Conservation (phyloP, 192 early-diverging fungal genomes). For the Backusella tuberculispora region DNA sequence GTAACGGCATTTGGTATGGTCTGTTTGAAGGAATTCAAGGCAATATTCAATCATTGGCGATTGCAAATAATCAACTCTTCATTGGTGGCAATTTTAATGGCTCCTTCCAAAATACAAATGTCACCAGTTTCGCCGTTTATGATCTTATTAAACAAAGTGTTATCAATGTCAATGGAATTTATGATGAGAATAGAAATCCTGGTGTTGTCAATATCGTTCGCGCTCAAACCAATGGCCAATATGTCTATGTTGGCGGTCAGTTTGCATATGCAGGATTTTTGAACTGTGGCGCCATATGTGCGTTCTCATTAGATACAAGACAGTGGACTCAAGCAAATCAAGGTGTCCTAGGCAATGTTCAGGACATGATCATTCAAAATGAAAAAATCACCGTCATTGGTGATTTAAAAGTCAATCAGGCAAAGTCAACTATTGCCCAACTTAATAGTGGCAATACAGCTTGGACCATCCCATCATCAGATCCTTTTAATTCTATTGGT, state of each 20-base stretch:
- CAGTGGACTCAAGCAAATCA: constrained; percentile 37
- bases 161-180: constrained; percentile 32
- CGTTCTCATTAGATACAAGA: constrained; percentile 21
- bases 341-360: constrained; percentile 35
- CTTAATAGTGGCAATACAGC: neutral
- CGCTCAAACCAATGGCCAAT: constrained; percentile 21
- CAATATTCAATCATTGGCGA: constrained; percentile 52
- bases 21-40: constrained; percentile 47
- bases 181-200: constrained; percentile 16
- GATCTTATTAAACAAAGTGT: constrained; percentile 46
- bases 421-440: neutral
- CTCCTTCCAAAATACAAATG: constrained; percentile 8
- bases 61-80: constrained; percentile 52
- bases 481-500: neutral
- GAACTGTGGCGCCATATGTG: constrained; percentile 35
- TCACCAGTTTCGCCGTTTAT: constrained; percentile 50
- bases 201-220: constrained; percentile 29
- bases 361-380: constrained; percentile 43
- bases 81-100: constrained; percentile 57
- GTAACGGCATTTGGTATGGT: constrained; percentile 47
- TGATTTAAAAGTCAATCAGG: constrained; percentile 9
- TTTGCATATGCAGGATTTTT: constrained; percentile 54
- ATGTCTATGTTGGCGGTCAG: constrained; percentile 53
- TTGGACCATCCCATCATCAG: neutral
- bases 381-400: constrained; percentile 22